Conservation (phyloP, 768 basidiomycete genomes). For the Mycena sanguinolenta region DNA sequence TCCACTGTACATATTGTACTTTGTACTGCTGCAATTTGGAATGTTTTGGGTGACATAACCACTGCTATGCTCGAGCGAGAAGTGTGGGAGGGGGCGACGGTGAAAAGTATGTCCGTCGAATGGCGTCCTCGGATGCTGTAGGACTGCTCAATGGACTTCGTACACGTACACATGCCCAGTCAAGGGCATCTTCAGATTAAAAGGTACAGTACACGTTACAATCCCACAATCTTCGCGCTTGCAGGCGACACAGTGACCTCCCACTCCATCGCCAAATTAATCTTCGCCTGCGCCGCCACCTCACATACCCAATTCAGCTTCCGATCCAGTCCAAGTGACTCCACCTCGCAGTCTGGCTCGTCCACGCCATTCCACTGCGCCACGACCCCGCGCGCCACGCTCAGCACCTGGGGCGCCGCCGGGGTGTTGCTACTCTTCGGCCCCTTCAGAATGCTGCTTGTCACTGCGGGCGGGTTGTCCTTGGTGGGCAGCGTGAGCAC, state of each 20-base stretch:
- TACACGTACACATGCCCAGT: too few relatives aligned
- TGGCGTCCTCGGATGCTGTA: too few relatives aligned
- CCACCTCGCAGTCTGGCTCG: constrained; percentile 33
- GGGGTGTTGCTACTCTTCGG: not conserved
- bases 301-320: constrained; percentile 53
- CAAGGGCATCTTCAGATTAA: too few relatives aligned
- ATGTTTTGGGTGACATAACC: too few relatives aligned
- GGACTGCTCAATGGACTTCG: too few relatives aligned
- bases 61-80: too few relatives aligned
- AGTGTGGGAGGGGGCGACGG: too few relatives aligned
- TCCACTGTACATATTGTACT: too few relatives aligned
- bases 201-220: constrained; percentile 16
- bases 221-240: constrained; percentile 37
- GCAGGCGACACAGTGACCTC: constrained; percentile 48
- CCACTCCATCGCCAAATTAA: constrained; percentile 49
- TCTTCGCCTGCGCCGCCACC: constrained; percentile 47
- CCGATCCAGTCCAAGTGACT: constrained; percentile 49
- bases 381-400: constrained; percentile 35
- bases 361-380: constrained; percentile 47
- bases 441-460: constrained; percentile 14
- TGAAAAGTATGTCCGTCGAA: too few relatives aligned
- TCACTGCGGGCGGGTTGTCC: constrained; percentile 15
- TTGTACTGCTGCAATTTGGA: too few relatives aligned
- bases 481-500: constrained; percentile 34
- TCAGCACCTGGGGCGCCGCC: constrained; percentile 24